Conservation (phyloP, 768 basidiomycete species). For the Mycena crocata region DNA sequence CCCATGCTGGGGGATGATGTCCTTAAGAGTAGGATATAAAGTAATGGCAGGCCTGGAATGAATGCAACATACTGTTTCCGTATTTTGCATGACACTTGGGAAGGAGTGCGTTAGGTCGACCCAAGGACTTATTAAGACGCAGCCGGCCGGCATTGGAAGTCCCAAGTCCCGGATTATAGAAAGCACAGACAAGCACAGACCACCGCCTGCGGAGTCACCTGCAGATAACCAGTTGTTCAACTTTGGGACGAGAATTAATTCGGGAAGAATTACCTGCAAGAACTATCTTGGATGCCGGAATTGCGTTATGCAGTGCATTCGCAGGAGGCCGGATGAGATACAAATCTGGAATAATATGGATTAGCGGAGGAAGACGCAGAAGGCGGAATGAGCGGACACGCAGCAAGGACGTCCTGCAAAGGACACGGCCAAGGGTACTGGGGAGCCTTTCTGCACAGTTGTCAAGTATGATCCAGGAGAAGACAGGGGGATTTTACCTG, state of each 20-base stretch:
- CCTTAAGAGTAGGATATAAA: slow-evolving; percentile 49
- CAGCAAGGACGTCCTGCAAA: slow-evolving; percentile 80
- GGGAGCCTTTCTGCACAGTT: slow-evolving; percentile 71
- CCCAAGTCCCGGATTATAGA: slow-evolving; percentile 78
- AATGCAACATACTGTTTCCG: slow-evolving; percentile 59
- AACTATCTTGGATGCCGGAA: slow-evolving; percentile 76
- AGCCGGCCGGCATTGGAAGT: slow-evolving; percentile 78
- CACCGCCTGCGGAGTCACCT: slow-evolving; percentile 83
- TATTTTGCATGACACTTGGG: slow-evolving; percentile 78
- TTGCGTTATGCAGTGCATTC: slow-evolving; percentile 69
- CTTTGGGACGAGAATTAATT: too few relatives aligned
- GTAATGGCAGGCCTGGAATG: background rate
- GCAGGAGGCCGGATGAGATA: slow-evolving; percentile 81
- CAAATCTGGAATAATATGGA: slow-evolving; percentile 58
- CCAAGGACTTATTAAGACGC: slow-evolving; percentile 85
- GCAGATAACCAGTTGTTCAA: background rate
- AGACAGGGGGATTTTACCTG: slow-evolving; percentile 43
- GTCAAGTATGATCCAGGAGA: background rate
- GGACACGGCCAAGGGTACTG: slow-evolving; percentile 89
- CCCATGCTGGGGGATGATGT: slow-evolving; percentile 74
- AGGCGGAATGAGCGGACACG: slow-evolving; percentile 54
- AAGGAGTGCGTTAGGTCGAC: slow-evolving; percentile 90
- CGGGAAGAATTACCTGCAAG: slow-evolving; percentile 57
- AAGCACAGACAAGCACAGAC: slow-evolving; percentile 68
- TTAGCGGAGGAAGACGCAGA: background rate